Conservation (phyloP, 139 green algal genomes). For the Coelastrella sp. region DNA sequence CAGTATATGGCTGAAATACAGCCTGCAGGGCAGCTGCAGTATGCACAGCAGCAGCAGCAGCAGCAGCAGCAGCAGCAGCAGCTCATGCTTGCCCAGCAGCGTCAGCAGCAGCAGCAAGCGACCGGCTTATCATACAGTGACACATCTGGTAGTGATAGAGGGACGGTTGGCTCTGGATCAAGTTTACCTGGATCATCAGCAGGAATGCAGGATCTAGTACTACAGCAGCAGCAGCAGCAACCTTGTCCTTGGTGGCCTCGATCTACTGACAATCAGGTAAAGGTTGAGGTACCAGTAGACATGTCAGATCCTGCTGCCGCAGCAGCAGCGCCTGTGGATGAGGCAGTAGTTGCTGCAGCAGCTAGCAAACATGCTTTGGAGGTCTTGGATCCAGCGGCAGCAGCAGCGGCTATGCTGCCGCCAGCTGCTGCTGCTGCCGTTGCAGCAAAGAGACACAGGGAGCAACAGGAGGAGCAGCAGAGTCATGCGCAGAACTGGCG, state of each 20-base stretch:
- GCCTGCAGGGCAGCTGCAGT: not conserved
- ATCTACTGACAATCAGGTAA: not conserved
- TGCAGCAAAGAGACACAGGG: not conserved
- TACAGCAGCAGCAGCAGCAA: conserved; percentile 12
- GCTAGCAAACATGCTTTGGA: not conserved
- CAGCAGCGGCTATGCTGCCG: conserved; percentile 8
- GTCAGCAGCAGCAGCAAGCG: conserved; percentile 32
- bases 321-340: not conserved
- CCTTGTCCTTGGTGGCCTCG: not conserved
- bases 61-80: conserved; percentile 24
- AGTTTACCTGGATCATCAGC: not conserved
- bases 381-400: conserved; percentile 3
- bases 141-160: conserved; percentile 28
- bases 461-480: not conserved
- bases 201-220: not conserved
- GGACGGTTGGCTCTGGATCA: not conserved
- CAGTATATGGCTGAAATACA: too few species aligned
- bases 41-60: not conserved
- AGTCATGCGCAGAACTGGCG: not conserved
- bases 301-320: conserved; percentile 6
- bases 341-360: conserved; percentile 14
- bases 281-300: not conserved
- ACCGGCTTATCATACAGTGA: not conserved
- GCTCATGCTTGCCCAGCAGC: not conserved
- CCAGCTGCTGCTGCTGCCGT: conserved; percentile 31